Conservation (phyloP, 2,329 filamentous ascomycete species). For the Trichoderma koningiopsis region DNA sequence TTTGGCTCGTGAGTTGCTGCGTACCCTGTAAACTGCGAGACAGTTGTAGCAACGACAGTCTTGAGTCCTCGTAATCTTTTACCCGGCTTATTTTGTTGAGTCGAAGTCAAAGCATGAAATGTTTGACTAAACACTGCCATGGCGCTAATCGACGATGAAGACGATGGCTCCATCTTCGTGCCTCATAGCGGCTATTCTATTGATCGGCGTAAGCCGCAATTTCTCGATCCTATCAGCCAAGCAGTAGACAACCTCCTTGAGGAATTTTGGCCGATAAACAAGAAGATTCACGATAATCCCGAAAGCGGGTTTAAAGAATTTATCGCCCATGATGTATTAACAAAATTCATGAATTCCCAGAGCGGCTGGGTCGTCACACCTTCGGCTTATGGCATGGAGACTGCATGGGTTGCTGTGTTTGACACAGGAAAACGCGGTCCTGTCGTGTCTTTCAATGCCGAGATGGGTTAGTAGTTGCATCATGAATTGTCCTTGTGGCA, state of each 20-base stretch:
- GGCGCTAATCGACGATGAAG: constrained; percentile 12
- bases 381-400: constrained; percentile 47
- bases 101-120: background rate
- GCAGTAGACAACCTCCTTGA: constrained; percentile 28
- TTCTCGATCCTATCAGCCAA: constrained; percentile 46
- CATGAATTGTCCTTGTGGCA: background rate
- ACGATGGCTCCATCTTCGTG: constrained; percentile 26
- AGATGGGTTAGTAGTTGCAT: constrained; percentile 34
- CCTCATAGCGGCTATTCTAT: background rate
- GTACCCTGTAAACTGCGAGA: background rate
- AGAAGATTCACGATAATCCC: constrained; percentile 48
- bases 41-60: background rate
- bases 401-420: constrained; percentile 47
- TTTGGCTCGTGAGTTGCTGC: background rate
- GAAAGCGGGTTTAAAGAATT: constrained; percentile 47
- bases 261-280: constrained; percentile 42
- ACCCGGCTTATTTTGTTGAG: no score
- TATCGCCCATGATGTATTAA: constrained; percentile 46
- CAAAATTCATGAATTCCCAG: constrained; percentile 40
- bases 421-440: constrained; percentile 41
- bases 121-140: background rate
- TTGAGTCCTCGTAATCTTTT: no score
- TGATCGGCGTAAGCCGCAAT: background rate
- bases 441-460: constrained; percentile 46
- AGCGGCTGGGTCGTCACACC: constrained; percentile 44